phyloP scores from a whole-genome alignment of 192 early-diverging fungal species.

The Chytriomyces hyalinus region DNA sequence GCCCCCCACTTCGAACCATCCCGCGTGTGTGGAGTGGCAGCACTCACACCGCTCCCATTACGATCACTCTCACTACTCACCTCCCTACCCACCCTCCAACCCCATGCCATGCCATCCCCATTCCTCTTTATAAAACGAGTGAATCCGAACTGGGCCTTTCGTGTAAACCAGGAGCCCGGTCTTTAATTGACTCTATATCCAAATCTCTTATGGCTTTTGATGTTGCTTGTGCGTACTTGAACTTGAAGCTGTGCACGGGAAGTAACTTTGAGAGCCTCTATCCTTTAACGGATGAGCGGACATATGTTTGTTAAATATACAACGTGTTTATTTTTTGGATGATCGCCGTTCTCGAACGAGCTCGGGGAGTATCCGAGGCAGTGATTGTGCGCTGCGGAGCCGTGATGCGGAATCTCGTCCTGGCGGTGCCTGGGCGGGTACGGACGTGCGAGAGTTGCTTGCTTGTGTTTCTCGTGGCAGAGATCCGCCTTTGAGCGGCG shows the following conservation, averaged over 20 bases:
- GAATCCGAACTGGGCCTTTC: constrained; percentile 10
- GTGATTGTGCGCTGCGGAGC: not conserved
- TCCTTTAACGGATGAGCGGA: not conserved
- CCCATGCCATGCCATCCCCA: not conserved
- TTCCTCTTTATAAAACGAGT: constrained; percentile 1
- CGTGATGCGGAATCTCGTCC: not conserved
- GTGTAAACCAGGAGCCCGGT: not conserved
- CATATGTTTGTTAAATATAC: not conserved
- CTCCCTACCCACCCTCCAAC: not conserved
- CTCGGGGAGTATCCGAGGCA: not conserved
- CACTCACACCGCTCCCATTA: no score
- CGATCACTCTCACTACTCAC: not conserved
- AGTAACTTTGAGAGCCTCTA: not conserved
- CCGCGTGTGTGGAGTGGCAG: not conserved
- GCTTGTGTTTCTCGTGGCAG: not conserved
- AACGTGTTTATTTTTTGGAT: not conserved
- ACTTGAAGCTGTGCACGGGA: constrained; percentile 20
- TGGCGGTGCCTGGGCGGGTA: not conserved
- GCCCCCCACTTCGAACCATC: not conserved
- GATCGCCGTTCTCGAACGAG: not conserved
- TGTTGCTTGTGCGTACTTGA: constrained; percentile 2
- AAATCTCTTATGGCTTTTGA: not conserved
- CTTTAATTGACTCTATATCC: constrained; percentile 16
- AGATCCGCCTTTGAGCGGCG: not conserved
- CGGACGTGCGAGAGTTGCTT: not conserved